phyloP scores from a whole-genome alignment of 306 rosid genomes.

The Vicia sativa region DNA sequence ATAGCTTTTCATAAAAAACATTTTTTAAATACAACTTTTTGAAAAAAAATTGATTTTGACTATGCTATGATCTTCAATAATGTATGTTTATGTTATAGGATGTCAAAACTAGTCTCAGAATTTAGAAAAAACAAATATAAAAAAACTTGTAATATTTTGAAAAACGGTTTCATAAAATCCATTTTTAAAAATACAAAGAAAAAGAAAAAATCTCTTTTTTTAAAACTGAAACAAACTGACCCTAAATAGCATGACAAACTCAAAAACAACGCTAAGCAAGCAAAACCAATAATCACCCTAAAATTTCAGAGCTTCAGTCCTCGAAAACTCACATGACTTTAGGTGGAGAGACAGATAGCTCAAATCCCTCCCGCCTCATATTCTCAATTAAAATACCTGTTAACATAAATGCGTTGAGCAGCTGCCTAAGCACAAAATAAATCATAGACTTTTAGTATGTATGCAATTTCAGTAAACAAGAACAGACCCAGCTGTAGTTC shows the following conservation, averaged over 20 bases:
- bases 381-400: constrained; percentile 97
- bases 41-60: too few species aligned
- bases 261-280: constrained; percentile 21
- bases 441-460: constrained; percentile 4
- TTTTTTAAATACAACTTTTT: too few species aligned
- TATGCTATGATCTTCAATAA: too few species aligned
- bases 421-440: constrained; percentile 21
- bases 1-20: too few species aligned
- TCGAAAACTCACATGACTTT: constrained; percentile 87
- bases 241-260: constrained; percentile 24
- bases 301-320: constrained; percentile 29
- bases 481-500: constrained; percentile 93
- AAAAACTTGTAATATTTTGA: too few species aligned
- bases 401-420: constrained; percentile 38
- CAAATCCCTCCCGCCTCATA: constrained; percentile 99
- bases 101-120: too few species aligned
- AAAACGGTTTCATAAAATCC: too few species aligned
- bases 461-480: constrained; percentile 36
- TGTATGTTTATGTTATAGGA: too few species aligned
- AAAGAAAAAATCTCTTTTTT: too few species aligned
- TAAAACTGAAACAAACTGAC: too few species aligned
- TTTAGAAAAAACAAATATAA: too few species aligned
- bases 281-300: constrained; percentile 15
- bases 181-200: too few species aligned
- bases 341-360: constrained; percentile 93